A percentile compares a stretch with the other conserved stretches of the same genome.
Evolutionary conservation across 345 rosid genomes (phyloP).

Genomic region (Durio zibethinus): DNA sequence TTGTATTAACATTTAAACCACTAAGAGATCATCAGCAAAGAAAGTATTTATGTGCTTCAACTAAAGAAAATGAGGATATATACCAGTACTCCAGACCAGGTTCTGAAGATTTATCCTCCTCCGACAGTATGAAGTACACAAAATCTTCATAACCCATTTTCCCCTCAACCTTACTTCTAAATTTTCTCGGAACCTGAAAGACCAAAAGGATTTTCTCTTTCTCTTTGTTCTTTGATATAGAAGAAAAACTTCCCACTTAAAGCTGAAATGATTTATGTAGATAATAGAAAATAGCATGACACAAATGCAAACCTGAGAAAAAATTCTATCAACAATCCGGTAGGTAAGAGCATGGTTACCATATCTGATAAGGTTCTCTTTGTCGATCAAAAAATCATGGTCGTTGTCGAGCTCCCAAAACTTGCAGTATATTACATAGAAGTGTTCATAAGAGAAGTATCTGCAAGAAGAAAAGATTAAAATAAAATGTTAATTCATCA

Average conservation of each 20-base stretch:
- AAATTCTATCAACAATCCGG: conserved; percentile 86
- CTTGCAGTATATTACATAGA: conserved; percentile 84
- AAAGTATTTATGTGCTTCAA: not conserved
- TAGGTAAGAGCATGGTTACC: conserved; percentile 85
- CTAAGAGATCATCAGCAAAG: not conserved
- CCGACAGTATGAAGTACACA: conserved; percentile 83
- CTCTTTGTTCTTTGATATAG: not conserved
- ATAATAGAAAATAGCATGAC: not conserved
- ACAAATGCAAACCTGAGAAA: conserved; percentile 61
- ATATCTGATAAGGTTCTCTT: conserved; percentile 79
- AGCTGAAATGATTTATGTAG: not conserved
- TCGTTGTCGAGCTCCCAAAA: conserved; percentile 85
- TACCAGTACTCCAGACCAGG: conserved; percentile 94
- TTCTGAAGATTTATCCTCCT: conserved; percentile 91
- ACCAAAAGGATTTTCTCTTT: not conserved
- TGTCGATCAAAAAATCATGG: conserved; percentile 76
- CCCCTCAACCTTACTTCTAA: conserved; percentile 64
- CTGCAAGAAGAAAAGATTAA: conserved; percentile 37
- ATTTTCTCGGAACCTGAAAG: conserved; percentile 69
- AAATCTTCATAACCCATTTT: conserved; percentile 97
- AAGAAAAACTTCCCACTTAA: conserved; percentile 1
- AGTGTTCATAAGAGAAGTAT: conserved; percentile 93
- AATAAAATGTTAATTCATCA: not conserved
- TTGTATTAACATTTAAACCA: not conserved
- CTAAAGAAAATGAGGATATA: not conserved